Percentiles rank a stretch among this genome's conserved stretches.
phyloP scores from a whole-genome alignment of 2,329 filamentous ascomycete genomes.

The Cercospora zeae-maydis region DNA sequence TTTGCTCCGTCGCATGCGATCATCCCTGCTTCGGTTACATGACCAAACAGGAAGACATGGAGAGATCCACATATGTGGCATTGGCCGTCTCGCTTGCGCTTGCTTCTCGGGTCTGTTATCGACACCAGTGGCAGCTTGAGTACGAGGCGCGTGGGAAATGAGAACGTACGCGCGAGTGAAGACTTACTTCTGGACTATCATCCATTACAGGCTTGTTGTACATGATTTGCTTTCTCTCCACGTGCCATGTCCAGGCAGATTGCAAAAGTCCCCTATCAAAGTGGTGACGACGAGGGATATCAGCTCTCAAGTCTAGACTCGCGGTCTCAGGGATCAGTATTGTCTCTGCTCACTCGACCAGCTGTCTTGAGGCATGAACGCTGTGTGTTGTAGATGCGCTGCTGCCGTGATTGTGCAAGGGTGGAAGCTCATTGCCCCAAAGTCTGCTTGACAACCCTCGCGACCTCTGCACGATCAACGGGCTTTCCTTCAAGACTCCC shows the following conservation, averaged over 20 bases:
- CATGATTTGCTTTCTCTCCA: background rate
- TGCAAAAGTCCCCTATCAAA: background rate
- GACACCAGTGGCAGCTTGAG: background rate
- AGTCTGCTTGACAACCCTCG: slow-evolving; percentile 55
- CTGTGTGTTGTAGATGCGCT: background rate
- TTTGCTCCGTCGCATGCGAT: background rate
- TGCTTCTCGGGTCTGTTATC: background rate
- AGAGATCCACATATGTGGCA: background rate
- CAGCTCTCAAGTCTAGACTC: background rate
- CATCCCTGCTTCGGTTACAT: background rate
- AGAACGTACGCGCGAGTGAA: background rate
- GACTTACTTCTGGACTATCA: background rate
- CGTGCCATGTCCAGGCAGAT: background rate
- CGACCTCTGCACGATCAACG: slow-evolving; percentile 60
- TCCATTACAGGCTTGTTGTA: background rate
- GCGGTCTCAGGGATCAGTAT: background rate
- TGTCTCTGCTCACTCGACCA: background rate
- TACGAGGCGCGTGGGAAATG: background rate
- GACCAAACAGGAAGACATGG: background rate
- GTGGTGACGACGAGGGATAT: background rate
- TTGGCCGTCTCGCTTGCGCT: background rate
- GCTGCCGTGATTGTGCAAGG: background rate
- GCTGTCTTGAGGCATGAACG: background rate
- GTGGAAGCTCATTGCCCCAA: slow-evolving; percentile 21
- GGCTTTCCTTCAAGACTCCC: slow-evolving; percentile 60